Evolutionary conservation across 2,329 filamentous ascomycete genomes (phyloP).

Genomic region (Ophiosphaerella narmari): DNA sequence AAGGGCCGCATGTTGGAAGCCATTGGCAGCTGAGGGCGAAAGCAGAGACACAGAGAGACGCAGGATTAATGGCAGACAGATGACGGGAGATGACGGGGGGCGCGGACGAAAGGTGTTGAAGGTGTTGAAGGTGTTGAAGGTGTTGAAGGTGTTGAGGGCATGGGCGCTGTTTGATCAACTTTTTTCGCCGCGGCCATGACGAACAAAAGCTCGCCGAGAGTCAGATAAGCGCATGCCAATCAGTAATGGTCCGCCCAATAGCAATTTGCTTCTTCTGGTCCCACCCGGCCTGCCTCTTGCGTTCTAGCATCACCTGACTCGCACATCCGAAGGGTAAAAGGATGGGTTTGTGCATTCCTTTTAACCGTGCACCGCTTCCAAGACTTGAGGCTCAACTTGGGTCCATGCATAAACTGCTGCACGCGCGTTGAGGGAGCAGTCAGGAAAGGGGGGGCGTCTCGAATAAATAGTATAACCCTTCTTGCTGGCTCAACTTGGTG

Average conservation of each 20-base stretch:
- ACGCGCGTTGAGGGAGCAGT: no score
- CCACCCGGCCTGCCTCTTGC: background rate
- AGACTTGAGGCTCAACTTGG: slow-evolving; percentile 6
- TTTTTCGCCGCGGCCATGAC: slow-evolving; percentile 35
- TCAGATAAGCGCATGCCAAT: slow-evolving; percentile 14
- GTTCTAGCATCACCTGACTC: slow-evolving; percentile 5
- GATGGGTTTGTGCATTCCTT: slow-evolving; percentile 9
- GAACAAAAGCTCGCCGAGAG: slow-evolving; percentile 17
- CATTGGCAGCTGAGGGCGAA: slow-evolving; percentile 27
- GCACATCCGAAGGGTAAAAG: slow-evolving; percentile 9
- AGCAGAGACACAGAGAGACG: slow-evolving; percentile 7
- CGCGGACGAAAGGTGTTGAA: slow-evolving; percentile 17
- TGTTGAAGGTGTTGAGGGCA: slow-evolving; percentile 12
- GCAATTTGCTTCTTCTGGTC: background rate
- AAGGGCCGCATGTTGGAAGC: slow-evolving; percentile 44
- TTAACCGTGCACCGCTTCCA: slow-evolving; percentile 10
- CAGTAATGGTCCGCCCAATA: slow-evolving; percentile 1
- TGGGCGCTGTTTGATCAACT: slow-evolving; percentile 24
- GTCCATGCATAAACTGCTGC: slow-evolving; percentile 5
- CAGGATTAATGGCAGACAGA: slow-evolving; percentile 14
- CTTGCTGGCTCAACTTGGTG: no score
- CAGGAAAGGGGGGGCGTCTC: no score
- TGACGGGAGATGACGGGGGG: slow-evolving; percentile 5
- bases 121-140: slow-evolving; percentile 7
- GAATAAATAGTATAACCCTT: no score